Evolutionary conservation across 352 stramenopile species (phyloP), one percentile per base, ranked within the genome.

Genomic region (Aphanomyces euteiches): DNA sequence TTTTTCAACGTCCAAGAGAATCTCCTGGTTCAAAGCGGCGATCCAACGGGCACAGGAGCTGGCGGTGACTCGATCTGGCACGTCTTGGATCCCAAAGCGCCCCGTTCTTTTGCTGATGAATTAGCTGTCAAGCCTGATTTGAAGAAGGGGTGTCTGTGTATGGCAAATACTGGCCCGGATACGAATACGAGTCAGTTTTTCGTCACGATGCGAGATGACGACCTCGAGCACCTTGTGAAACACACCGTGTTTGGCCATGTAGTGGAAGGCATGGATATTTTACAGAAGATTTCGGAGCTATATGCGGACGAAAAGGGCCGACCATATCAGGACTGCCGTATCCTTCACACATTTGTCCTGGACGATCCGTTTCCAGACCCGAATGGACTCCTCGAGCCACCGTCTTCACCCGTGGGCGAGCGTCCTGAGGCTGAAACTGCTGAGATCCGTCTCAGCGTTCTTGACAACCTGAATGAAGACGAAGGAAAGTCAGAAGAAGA

Each of bases 1-100:
- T 96, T 98, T 77, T 98, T 98, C 79, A 98, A 98, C 76, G 88
- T 98, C n/a, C 91, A 98, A 77, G 82, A 97, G 72, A 96, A 97
- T 75, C 97, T 97, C 56, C 96, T 98, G 79, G 81, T 93, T 38
- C 95, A 98, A 58, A 80, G 89, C 45, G 78, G 95, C 75, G 87
- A 95, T 67, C 87, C 87, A 4, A 98, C 86, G 28, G 97, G 91
- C 61, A 98, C 97, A 56, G 98, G 98, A n/a, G 80, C 65, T 3
- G 97, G 97, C 36, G 98, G 98, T 58, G 82, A 85, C 39, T 99
- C 96, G 50, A 87, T 99, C 28, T 98, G 97, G 79, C 95, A 96
- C 47, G 74, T 98, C 68, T 80, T 99, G 48, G 96, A 98, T 71
- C 83, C 85, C 7, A 67, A 79, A 5, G 82, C 92, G 56, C 83